Percentiles rank a stretch among this genome's conserved stretches.
phyloP scores from a whole-genome alignment of 1,139 yeast species.

The Pichia inconspicua region DNA sequence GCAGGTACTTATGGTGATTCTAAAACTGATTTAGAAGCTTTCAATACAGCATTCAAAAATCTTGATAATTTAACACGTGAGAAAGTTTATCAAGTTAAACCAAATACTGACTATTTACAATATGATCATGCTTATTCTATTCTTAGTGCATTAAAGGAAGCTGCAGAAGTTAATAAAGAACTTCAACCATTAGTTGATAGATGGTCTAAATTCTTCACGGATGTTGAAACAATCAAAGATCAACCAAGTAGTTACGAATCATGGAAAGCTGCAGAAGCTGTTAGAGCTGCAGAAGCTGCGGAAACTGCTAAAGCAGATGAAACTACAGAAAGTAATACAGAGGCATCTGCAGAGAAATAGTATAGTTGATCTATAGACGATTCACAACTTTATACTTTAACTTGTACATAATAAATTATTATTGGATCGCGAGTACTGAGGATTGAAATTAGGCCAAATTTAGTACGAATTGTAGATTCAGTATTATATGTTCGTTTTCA shows the following conservation, averaged over 20 bases:
- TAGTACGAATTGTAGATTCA: too few species aligned
- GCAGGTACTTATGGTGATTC: constrained; percentile 11
- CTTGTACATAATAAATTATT: too few species aligned
- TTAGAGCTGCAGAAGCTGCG: neutral
- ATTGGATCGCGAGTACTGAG: too few species aligned
- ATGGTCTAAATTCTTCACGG: constrained; percentile 8
- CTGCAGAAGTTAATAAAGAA: constrained; percentile 7
- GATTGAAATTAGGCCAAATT: too few species aligned
- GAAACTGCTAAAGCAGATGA: too few species aligned
- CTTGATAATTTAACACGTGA: constrained; percentile 7
- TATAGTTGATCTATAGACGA: too few species aligned
- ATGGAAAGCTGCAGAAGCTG: neutral
- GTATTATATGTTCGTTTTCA: too few species aligned
- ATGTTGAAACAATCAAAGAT: constrained; percentile 6
- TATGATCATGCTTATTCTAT: constrained; percentile 20
- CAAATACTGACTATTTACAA: constrained; percentile 9
- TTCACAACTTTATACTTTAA: too few species aligned
- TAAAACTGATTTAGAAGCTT: constrained; percentile 5
- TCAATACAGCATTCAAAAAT: neutral
- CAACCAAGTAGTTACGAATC: constrained; percentile 7
- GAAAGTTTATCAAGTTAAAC: constrained; percentile 11
- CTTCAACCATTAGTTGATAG: constrained; percentile 5
- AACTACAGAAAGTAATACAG: too few species aligned
- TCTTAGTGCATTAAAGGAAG: constrained; percentile 15
- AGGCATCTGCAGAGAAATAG: too few species aligned